Percentiles rank a stretch among this genome's conserved stretches.
phyloP scores from a whole-genome alignment of 768 basidiomycete genomes.

The Leccinum incarnatum region DNA sequence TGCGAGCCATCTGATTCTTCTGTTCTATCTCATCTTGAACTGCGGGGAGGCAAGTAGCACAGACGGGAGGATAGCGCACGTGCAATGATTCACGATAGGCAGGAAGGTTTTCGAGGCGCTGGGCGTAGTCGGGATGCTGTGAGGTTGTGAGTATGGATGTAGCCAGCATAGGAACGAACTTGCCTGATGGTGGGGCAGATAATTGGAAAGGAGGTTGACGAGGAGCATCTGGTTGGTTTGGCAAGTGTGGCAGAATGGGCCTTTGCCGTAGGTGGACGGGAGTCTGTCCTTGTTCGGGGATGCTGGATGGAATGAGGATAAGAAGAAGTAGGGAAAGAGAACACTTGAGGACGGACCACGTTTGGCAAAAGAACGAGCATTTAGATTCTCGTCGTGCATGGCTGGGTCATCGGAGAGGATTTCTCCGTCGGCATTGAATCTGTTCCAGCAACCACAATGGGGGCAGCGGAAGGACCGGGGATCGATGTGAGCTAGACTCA shows the following conservation, averaged over 20 bases:
- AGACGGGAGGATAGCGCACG: constrained; percentile 84
- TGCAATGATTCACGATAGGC: constrained; percentile 76
- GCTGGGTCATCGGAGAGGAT: constrained; percentile 85
- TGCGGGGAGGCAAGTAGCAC: constrained; percentile 65
- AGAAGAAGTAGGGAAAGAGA: neutral
- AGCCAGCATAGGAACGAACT: constrained; percentile 20
- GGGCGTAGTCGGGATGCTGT: constrained; percentile 71
- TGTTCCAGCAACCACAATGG: constrained; percentile 71
- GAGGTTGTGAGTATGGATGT: neutral
- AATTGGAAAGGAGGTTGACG: constrained; percentile 84
- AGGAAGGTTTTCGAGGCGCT: constrained; percentile 60
- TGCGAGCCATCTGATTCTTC: constrained; percentile 81
- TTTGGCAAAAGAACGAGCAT: constrained; percentile 64
- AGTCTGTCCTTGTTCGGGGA: constrained; percentile 69
- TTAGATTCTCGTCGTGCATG: constrained; percentile 79
- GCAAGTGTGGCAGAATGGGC: constrained; percentile 83
- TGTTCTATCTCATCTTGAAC: constrained; percentile 80
- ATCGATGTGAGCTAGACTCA: constrained; percentile 43
- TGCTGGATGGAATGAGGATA: constrained; percentile 36
- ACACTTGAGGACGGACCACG: constrained; percentile 48
- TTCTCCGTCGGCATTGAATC: constrained; percentile 66
- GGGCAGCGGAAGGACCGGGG: constrained; percentile 62
- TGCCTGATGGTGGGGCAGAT: constrained; percentile 78
- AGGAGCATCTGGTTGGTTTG: constrained; percentile 91
- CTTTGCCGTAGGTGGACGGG: constrained; percentile 53